Base-by-base conservation (phyloP, 306 rosid species). In the Albizia julibrissin region DNA sequence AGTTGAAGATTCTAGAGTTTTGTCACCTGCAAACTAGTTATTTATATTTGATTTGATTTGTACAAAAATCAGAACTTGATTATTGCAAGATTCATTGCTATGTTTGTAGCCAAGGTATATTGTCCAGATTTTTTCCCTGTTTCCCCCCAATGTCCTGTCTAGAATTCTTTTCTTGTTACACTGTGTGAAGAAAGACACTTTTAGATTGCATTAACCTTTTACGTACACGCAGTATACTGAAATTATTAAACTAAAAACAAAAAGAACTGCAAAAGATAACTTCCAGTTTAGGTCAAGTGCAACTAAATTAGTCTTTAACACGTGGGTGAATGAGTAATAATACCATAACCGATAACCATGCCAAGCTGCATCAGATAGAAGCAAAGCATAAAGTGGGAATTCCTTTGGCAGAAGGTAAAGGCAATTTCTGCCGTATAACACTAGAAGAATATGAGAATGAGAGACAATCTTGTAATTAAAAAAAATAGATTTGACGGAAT, bases 381-480 rank as follows among this genome's bases (percentile, higher is more conserved):
- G 81, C 22, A 66, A 67, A 67, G 81, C 16, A 78, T 78, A 78
- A 31, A 34, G 34, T 50, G 22, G 47, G 82, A 46, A 58, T 85
- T 84, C 70, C 80, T 84, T 78, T 56, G 31, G 11, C 44, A 9
- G 46, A 43, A 33, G 77, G 75, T 16, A 62, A 78, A 77, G 78
- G 71, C 75, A 59, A 26, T 62, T 49, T 74, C 39, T 74, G 69
- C 44, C 65, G 44, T 73, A 61, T 14, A 1, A 14, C 13, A 21
- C 59, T 24, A 5, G 66, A 26, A 47, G 22, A 62, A 61, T 13
- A 71, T 49, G 15, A 31, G 64, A 79, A 79, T 70, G 72, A 29
- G 29, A 33, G 82, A 64, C 64, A 82, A 76, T 66, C 33, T 5
- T 37, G 66, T 77, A 47, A 65, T 50, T 27, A 46, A 50, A 50